A percentile compares a stretch with the other conserved stretches of the same genome.
Evolutionary conservation across 139 green algal genomes (phyloP).

Genomic region (Micractinium conductrix): DNA sequence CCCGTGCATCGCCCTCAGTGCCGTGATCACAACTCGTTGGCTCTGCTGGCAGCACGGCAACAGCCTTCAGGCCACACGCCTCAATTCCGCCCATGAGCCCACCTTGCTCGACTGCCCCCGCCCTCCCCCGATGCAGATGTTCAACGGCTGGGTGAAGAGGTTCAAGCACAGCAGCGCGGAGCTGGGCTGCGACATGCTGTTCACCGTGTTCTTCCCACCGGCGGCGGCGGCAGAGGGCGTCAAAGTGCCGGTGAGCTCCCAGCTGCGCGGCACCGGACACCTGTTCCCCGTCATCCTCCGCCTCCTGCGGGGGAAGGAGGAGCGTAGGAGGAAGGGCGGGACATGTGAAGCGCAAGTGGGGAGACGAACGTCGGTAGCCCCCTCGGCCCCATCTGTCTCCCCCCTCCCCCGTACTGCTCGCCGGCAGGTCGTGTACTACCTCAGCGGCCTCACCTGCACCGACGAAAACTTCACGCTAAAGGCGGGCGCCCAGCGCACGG

Average conservation of each 20-base stretch:
- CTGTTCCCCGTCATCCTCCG: too few relatives aligned
- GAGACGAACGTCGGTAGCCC: too few relatives aligned
- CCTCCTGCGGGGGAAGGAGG: too few relatives aligned
- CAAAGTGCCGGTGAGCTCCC: slow-evolving; percentile 56
- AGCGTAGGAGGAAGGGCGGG: too few relatives aligned
- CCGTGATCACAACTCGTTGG: too few relatives aligned
- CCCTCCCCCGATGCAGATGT: slow-evolving; percentile 45
- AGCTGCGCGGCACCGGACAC: background rate
- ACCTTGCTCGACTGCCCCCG: too few relatives aligned
- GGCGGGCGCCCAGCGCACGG: slow-evolving; percentile 70
- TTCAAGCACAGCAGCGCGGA: slow-evolving; percentile 74
- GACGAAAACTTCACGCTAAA: slow-evolving; percentile 95
- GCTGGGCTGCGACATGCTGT: slow-evolving; percentile 84
- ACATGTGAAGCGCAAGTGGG: too few relatives aligned
- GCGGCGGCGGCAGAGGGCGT: slow-evolving; percentile 21
- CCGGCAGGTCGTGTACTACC: slow-evolving; percentile 86
- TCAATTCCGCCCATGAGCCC: too few relatives aligned
- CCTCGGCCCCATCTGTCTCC: too few relatives aligned
- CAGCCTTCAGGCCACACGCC: too few relatives aligned
- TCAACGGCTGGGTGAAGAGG: slow-evolving; percentile 70
- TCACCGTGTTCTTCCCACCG: slow-evolving; percentile 72
- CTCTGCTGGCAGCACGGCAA: too few relatives aligned
- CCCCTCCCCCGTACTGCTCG: background rate
- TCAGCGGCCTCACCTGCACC: slow-evolving; percentile 94
- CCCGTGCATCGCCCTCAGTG: too few relatives aligned